A percentile compares a stretch with the other conserved stretches of the same genome.
Evolutionary conservation across 352 stramenopile species (phyloP).

Genomic region (Phytophthora ramorum): DNA sequence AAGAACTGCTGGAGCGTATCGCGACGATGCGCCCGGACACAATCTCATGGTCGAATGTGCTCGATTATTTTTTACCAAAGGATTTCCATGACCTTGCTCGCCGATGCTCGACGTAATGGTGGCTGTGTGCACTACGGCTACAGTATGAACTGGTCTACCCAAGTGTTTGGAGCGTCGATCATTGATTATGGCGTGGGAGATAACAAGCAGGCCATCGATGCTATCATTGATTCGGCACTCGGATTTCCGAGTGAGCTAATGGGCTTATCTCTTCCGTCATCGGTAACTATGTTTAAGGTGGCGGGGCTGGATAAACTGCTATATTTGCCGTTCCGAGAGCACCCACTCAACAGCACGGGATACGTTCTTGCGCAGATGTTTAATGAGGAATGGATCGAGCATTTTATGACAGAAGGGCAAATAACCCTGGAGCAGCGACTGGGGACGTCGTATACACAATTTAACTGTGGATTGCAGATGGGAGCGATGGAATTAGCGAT

Average conservation of each 20-base stretch:
- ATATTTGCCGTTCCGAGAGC: conserved; percentile 21
- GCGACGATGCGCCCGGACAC: conserved; percentile 24
- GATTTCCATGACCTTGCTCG: conserved; percentile 43
- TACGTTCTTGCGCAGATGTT: conserved; percentile 15
- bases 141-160: conserved; percentile 35
- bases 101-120: conserved; percentile 20
- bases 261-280: not conserved
- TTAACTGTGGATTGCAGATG: conserved; percentile 28
- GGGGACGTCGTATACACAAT: not conserved
- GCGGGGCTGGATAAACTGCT: conserved; percentile 26
- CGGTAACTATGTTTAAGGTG: not conserved
- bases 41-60: conserved; percentile 36
- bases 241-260: conserved; percentile 4
- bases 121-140: conserved; percentile 37
- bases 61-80: conserved; percentile 27
- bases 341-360: conserved; percentile 18
- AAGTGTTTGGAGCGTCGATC: conserved; percentile 28
- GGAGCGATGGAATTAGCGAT: conserved; percentile 14
- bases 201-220: conserved; percentile 2
- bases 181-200: conserved; percentile 17
- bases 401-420: conserved; percentile 28
- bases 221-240: conserved; percentile 13
- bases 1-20: conserved; percentile 23
- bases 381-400: conserved; percentile 25
- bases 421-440: conserved; percentile 7